Conservation (phyloP, 345 rosid genomes). For the Eucalyptus marginata region DNA sequence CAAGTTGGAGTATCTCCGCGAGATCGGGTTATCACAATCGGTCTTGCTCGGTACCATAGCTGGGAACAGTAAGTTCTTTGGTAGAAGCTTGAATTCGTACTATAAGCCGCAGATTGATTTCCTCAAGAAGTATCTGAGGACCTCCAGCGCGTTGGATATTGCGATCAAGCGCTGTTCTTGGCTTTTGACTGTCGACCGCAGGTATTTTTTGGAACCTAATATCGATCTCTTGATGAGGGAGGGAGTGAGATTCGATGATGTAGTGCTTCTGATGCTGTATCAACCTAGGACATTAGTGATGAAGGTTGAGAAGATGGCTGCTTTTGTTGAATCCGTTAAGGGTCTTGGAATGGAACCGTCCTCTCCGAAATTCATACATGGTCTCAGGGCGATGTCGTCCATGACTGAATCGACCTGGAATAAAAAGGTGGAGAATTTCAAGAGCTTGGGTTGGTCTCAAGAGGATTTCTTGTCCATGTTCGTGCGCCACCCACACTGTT, state of each 20-base stretch:
- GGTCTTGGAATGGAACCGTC: background rate
- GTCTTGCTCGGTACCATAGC: background rate
- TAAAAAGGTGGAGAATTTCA: conserved; percentile 1
- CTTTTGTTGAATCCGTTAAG: background rate
- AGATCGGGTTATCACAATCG: background rate
- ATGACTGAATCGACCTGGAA: background rate
- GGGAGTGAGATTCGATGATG: background rate
- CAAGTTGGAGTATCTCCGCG: background rate
- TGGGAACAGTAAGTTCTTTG: background rate
- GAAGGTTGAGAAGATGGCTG: background rate
- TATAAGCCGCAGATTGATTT: conserved; percentile 1
- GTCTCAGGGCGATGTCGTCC: background rate
- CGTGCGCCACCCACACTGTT: background rate
- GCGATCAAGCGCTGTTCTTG: conserved; percentile 1
- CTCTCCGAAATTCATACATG: background rate
- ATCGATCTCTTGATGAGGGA: background rate
- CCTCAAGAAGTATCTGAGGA: background rate
- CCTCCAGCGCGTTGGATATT: background rate
- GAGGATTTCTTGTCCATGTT: conserved; percentile 1
- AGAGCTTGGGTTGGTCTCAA: conserved; percentile 13
- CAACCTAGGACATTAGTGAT: background rate
- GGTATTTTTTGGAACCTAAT: background rate
- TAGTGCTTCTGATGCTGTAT: background rate
- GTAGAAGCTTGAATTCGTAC: background rate
- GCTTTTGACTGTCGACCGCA: background rate